phyloP scores from a whole-genome alignment of 108 stramenopile species.

The Stephanodiscus minutulus region DNA sequence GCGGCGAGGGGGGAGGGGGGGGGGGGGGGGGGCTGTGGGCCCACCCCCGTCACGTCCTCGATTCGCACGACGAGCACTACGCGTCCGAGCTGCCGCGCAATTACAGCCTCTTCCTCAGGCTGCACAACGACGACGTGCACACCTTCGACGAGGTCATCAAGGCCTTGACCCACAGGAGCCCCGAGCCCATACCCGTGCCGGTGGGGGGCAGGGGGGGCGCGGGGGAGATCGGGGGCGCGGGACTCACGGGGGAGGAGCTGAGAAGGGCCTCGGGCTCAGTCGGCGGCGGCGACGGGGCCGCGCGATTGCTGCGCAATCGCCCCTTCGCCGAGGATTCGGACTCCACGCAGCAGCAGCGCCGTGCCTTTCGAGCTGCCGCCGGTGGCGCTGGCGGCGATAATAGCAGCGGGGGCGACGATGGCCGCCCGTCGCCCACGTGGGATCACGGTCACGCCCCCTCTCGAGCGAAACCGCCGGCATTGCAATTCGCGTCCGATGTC shows the following conservation, averaged over 20 bases:
- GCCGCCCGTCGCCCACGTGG: not conserved
- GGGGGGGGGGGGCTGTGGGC: slow-evolving; percentile 20
- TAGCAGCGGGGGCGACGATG: slow-evolving; percentile 2
- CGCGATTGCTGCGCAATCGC: slow-evolving; percentile 7
- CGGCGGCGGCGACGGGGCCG: slow-evolving; percentile 1
- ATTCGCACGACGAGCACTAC: slow-evolving; percentile 32
- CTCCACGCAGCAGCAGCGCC: slow-evolving; percentile 21
- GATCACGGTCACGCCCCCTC: not conserved
- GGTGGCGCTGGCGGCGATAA: not conserved
- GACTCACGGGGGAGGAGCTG: slow-evolving; percentile 35
- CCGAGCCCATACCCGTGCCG: slow-evolving; percentile 19
- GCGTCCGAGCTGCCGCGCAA: slow-evolving; percentile 43
- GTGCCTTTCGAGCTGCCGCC: slow-evolving; percentile 6
- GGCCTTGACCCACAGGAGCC: slow-evolving; percentile 59
- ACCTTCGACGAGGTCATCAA: slow-evolving; percentile 93
- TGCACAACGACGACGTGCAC: slow-evolving; percentile 98
- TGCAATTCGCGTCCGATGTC: slow-evolving; percentile 21
- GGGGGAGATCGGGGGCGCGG: slow-evolving; percentile 42
- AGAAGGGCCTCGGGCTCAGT: not conserved
- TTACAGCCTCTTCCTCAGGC: slow-evolving; percentile 62
- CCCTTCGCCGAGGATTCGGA: slow-evolving; percentile 20
- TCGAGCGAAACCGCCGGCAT: not conserved
- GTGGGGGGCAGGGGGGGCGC: slow-evolving; percentile 35
- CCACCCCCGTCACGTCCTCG: slow-evolving; percentile 36
- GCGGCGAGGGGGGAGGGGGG: no score